Percentiles rank a stretch among this genome's conserved stretches.
Conservation (phyloP, 805 yeast genomes). For the Metschnikowia bowlesiae region DNA sequence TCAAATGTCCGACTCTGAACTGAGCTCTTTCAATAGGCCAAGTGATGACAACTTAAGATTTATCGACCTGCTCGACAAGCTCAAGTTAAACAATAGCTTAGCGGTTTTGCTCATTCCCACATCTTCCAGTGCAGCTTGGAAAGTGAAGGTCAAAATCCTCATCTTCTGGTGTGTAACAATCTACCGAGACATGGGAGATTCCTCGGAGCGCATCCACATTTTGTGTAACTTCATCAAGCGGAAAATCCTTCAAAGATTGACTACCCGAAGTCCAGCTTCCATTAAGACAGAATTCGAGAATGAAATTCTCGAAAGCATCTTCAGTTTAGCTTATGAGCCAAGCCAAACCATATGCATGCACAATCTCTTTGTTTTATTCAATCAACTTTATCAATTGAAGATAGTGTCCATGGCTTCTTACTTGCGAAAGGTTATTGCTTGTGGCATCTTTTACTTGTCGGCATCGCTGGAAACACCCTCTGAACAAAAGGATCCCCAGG, state of each 20-base stretch:
- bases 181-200: slow-evolving; percentile 27
- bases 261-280: slow-evolving; percentile 15
- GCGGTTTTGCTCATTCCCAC: slow-evolving; percentile 25
- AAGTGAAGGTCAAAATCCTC: slow-evolving; percentile 29
- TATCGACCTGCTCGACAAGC: slow-evolving; percentile 34
- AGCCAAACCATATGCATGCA: slow-evolving; percentile 10
- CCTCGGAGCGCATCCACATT: slow-evolving; percentile 30
- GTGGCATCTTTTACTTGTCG: slow-evolving; percentile 68
- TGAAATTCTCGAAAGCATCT: slow-evolving; percentile 39
- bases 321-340: slow-evolving; percentile 22
- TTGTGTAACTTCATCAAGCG: slow-evolving; percentile 45
- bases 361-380: slow-evolving; percentile 44
- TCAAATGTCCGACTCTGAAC: slow-evolving; percentile 1
- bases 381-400: slow-evolving; percentile 47
- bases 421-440: slow-evolving; percentile 74
- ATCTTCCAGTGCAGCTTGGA: slow-evolving; percentile 25
- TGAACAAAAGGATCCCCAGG: slow-evolving; percentile 11
- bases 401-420: slow-evolving; percentile 61
- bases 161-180: slow-evolving; percentile 40
- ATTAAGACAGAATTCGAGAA: slow-evolving; percentile 44
- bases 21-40: slow-evolving; percentile 17
- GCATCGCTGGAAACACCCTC: slow-evolving; percentile 29
- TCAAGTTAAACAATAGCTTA: slow-evolving; percentile 27
- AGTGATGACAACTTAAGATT: slow-evolving; percentile 29
- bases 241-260: slow-evolving; percentile 27